Evolutionary conservation across 129 eudicot species (phyloP), one percentile per base, ranked within the genome.

Genomic region (Deinandra increscens): DNA sequence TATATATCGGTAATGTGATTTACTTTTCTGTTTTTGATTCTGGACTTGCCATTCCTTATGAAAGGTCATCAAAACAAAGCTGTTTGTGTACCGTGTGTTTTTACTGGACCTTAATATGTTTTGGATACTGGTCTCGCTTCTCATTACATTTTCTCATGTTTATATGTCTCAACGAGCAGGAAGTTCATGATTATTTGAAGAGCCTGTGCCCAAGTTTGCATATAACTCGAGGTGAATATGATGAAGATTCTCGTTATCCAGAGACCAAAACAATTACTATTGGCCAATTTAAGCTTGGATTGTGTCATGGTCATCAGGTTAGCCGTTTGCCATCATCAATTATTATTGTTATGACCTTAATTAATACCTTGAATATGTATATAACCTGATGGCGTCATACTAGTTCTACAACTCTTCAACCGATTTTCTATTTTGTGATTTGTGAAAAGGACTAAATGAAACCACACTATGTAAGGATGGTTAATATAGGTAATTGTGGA

Each of bases 231-330:
- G 99, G 99, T 68, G 99, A 93, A 76, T 89, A 93, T 82, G 99
- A 93, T 79, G 99, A 93, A 79, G 99, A 89, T n/a, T 15, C 90
- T 7, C 95, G 95, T 11, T 89, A 89, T 62, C 95, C 97, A 13
- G 97, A 89, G 76, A 89, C 95, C 63, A 93, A 89, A 81, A 89
- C 92, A 20, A 78, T 89, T 34, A 89, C 97, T 50, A 89, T 93
- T 80, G 99, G 99, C 33, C 99, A 93, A 77, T 93, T 93, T 66
- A 93, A 89, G 88, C 89, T 93, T 76, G 99, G 99, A 65, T 45
- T 93, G 50, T 89, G 97, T 79, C 99, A 93, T 78, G 99, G 99
- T 68, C 99, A 93, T 75, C 99, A 93, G 99, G 99, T 93, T 62
- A 64, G 64, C 61, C 42, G 4, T 66, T 75, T 15, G 37, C n/a